Evolutionary conservation across 495 filamentous ascomycete species (phyloP).

Genomic region (Bathelium albidoporum): DNA sequence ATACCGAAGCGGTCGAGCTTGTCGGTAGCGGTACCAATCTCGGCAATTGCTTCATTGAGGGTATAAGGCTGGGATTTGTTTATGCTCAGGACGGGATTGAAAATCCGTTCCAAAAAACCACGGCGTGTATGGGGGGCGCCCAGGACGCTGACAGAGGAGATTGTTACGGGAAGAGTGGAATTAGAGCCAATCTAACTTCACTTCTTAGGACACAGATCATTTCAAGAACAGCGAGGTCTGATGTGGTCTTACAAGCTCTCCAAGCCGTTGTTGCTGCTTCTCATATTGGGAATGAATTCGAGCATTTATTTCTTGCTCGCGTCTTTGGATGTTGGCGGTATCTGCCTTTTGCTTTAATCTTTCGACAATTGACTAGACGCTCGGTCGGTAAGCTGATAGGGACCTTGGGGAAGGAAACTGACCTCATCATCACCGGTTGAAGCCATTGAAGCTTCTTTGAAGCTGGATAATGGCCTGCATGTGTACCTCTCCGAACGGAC

Average conservation of each 20-base stretch:
- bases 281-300: constrained; percentile 53
- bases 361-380: constrained; percentile 30
- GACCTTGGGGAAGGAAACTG: no score
- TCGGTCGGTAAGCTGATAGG: not conserved
- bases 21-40: constrained; percentile 53
- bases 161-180: constrained; percentile 65
- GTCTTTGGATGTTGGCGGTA: constrained; percentile 47
- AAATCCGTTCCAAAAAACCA: constrained; percentile 66
- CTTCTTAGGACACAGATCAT: constrained; percentile 19
- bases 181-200: constrained; percentile 60
- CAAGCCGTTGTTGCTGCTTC: constrained; percentile 53
- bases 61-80: constrained; percentile 61
- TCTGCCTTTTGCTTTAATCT: constrained; percentile 52
- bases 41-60: constrained; percentile 61
- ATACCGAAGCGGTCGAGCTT: constrained; percentile 79
- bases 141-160: constrained; percentile 72
- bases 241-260: constrained; percentile 37
- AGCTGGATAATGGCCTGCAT: not conserved
- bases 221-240: constrained; percentile 30
- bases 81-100: constrained; percentile 63
- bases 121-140: constrained; percentile 67
- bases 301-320: constrained; percentile 51
- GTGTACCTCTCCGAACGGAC: not conserved
- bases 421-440: not conserved
- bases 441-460: not conserved